These are phyloP conservation scores for Fomitopsis pulvina DNA, from an alignment of 768 basidiomycete species.

Conservation along the genomic window DNA sequence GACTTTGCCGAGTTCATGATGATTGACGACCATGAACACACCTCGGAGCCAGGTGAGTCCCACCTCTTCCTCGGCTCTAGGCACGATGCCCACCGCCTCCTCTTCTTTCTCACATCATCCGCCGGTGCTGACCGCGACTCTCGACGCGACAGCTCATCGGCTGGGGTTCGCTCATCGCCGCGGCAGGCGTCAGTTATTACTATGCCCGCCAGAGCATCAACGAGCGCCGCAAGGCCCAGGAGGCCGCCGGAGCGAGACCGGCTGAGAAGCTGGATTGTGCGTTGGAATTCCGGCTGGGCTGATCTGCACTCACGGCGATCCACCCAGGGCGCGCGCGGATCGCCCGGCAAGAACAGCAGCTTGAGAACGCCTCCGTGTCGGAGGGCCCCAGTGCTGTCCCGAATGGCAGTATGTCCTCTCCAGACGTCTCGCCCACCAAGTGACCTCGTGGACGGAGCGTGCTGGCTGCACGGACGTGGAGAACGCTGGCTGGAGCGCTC, in stretches of 20 bases:
- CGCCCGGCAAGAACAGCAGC: neutral
- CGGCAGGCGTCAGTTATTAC: constrained; percentile 32
- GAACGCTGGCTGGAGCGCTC: too few species aligned
- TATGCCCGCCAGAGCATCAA: constrained; percentile 31
- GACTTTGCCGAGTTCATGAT: too few species aligned
- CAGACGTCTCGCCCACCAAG: too few species aligned
- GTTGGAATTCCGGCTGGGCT: neutral
- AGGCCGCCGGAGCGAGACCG: constrained; percentile 24
- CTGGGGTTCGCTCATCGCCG: constrained; percentile 29
- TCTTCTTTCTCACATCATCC: neutral
- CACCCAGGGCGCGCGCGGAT: neutral
- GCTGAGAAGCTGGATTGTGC: constrained; percentile 28
- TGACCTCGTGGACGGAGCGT: too few species aligned
- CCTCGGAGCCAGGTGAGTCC: constrained; percentile 11
- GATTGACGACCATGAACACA: constrained; percentile 13
- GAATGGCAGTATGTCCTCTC: too few species aligned
- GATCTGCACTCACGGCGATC: neutral
- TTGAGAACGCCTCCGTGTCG: too few species aligned
- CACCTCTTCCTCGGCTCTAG: neutral
- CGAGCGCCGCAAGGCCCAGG: constrained; percentile 27
- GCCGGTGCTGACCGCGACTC: neutral
- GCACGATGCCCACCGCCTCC: neutral
- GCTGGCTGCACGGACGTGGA: too few species aligned
- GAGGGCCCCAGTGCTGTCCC: neutral
- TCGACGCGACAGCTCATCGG: constrained; percentile 21